Conservation (phyloP, 2,329 filamentous ascomycete genomes). For the Colletotrichum truncatum region DNA sequence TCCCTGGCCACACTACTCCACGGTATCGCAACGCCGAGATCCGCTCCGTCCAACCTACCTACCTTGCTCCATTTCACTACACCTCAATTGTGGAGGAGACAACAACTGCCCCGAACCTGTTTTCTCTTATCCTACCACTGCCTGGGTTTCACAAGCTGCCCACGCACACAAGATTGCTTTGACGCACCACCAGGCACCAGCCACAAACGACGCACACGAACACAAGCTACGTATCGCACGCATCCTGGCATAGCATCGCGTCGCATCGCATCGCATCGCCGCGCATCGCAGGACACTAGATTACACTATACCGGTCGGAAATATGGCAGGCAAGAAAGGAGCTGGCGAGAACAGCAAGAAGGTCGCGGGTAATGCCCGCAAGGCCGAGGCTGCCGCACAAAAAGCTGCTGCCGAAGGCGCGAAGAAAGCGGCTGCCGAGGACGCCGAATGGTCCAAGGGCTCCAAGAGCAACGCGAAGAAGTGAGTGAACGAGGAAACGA, state of each 20-base stretch:
- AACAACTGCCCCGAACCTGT: slow-evolving; percentile 20
- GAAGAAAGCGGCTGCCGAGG: slow-evolving; percentile 73
- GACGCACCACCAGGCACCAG: slow-evolving; percentile 20
- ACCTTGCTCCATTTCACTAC: not conserved
- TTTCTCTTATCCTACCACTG: slow-evolving; percentile 14
- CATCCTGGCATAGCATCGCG: slow-evolving; percentile 2
- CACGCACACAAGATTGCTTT: slow-evolving; percentile 9
- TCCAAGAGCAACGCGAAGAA: slow-evolving; percentile 88
- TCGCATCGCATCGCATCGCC: slow-evolving; percentile 25
- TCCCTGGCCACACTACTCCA: not conserved
- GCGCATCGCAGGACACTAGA: not conserved
- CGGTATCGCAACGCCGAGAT: not conserved
- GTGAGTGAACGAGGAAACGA: slow-evolving; percentile 59
- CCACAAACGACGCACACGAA: slow-evolving; percentile 17
- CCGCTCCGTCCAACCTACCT: slow-evolving; percentile 12
- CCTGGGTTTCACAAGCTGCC: slow-evolving; percentile 16
- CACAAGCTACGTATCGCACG: slow-evolving; percentile 6
- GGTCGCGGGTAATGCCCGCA: slow-evolving; percentile 86
- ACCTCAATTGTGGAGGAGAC: slow-evolving; percentile 20
- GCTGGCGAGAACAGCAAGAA: slow-evolving; percentile 87
- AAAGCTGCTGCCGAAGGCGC: slow-evolving; percentile 79
- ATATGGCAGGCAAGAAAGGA: slow-evolving; percentile 77
- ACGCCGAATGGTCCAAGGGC: slow-evolving; percentile 84
- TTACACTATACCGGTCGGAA: not conserved
- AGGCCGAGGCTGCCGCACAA: slow-evolving; percentile 84